A percentile compares a stretch with the other conserved stretches of the same genome.
Conservation (phyloP, 495 filamentous ascomycete species). For the Darksidea phi region DNA sequence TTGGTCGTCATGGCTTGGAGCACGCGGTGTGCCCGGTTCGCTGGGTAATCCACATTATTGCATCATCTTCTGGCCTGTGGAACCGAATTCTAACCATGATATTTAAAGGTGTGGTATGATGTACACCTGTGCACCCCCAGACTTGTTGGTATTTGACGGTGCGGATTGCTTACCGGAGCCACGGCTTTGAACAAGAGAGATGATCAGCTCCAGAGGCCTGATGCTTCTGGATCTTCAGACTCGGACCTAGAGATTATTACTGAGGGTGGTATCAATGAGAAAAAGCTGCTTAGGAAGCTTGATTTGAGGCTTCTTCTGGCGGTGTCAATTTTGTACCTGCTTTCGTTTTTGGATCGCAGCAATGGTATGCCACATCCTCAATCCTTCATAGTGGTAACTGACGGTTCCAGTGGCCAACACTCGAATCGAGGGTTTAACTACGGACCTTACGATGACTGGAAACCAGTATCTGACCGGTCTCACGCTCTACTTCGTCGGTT, state of each 20-base stretch:
- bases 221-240: neutral
- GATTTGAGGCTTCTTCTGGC: slow-evolving; percentile 65
- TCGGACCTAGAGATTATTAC: slow-evolving; percentile 14
- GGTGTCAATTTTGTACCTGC: slow-evolving; percentile 65
- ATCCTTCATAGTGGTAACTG: neutral
- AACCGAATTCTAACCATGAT: neutral
- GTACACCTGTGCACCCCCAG: neutral
- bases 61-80: slow-evolving; percentile 4
- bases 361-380: slow-evolving; percentile 45
- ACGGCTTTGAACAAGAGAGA: slow-evolving; percentile 24
- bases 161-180: neutral
- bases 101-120: neutral
- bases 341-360: slow-evolving; percentile 73
- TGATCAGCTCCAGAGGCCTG: neutral
- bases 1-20: neutral
- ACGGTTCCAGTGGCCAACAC: slow-evolving; percentile 54
- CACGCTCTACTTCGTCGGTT: slow-evolving; percentile 75
- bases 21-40: neutral
- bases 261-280: slow-evolving; percentile 52
- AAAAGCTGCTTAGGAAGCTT: slow-evolving; percentile 61
- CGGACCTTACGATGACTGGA: slow-evolving; percentile 65
- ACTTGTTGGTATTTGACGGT: neutral
- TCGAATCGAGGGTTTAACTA: slow-evolving; percentile 60
- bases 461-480: slow-evolving; percentile 71
- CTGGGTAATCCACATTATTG: slow-evolving; percentile 10